Evolutionary conservation across 2,329 filamentous ascomycete genomes (phyloP), one percentile per base, ranked within the genome.

Genomic region (Pestalotiopsis fici): DNA sequence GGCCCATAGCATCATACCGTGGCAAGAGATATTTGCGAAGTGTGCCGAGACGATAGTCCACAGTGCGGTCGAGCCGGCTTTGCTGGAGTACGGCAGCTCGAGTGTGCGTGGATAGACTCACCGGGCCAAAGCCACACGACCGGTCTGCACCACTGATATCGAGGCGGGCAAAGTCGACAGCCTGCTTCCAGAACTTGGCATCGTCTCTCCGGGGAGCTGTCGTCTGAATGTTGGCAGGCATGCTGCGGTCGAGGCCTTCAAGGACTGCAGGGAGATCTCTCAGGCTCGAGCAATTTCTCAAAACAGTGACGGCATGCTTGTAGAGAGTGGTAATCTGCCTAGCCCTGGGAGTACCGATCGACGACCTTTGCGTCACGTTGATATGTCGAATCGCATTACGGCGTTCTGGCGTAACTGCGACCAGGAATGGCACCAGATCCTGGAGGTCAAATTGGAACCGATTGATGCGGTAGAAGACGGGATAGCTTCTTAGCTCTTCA

Each of bases 401-500:
- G n/a, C 67, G 67, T 37, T 63, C 59, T 9, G 67, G 67, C 1
- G 67, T 68, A 47, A 68, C 28, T 25, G 67, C 67, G 7, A 64
- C 67, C 12, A 68, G 54, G 31, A 59, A 68, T 25, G 39, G 21
- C 11, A 62, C 39, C 11, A 68, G 50, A 6, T 47, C 63, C 21
- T 43, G 23, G 13, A 59, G n/a, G 11, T 28, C 23, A 4, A 68
- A 66, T 23, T 61, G 28, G 54, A 68, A 68, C 18, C 37, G 47
- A n/a, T 68, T 68, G n/a, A 68, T 64, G 31, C 64, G 50, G 31
- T 68, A 66, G 54, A 68, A 68, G n/a, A 66, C 65, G 1, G 67
- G 67, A 27, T 43, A 39, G 3, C 23, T 37, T n/a, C 59, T 66
- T 37, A 68, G 60, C 27, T 68, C 67, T 6, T 59, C 60, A 50